Conservation (phyloP, 2,329 filamentous ascomycete species). For the Aspergillus sp. region DNA sequence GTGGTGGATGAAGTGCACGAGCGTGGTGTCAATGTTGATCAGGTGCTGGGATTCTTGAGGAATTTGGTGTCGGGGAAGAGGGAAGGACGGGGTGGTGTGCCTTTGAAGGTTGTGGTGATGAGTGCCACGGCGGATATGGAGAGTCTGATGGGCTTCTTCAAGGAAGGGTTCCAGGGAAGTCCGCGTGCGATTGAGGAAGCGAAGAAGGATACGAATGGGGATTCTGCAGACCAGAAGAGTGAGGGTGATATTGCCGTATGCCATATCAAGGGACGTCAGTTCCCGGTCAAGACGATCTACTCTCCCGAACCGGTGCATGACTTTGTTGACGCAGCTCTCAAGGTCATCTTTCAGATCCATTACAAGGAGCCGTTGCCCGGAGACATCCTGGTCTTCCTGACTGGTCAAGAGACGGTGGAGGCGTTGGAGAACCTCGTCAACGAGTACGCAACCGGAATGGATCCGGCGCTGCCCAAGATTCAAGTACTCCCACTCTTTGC, state of each 20-base stretch:
- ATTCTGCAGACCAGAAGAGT: slow-evolving; percentile 13
- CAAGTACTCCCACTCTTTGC: slow-evolving; percentile 82
- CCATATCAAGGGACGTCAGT: slow-evolving; percentile 83
- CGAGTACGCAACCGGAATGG: slow-evolving; percentile 72
- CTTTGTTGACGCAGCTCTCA: slow-evolving; percentile 77
- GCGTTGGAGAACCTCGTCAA: slow-evolving; percentile 76
- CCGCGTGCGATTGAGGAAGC: background rate
- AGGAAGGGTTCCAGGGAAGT: slow-evolving; percentile 30
- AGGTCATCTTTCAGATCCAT: slow-evolving; percentile 83
- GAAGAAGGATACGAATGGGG: slow-evolving; percentile 1
- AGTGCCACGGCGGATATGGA: slow-evolving; percentile 93
- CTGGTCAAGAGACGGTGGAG: slow-evolving; percentile 91
- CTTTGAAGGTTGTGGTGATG: slow-evolving; percentile 91
- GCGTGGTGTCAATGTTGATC: slow-evolving; percentile 88
- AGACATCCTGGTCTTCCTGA: slow-evolving; percentile 88
- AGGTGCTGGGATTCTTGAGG: slow-evolving; percentile 84
- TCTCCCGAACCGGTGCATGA: slow-evolving; percentile 73
- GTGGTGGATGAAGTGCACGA: slow-evolving; percentile 98
- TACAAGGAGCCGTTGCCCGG: slow-evolving; percentile 86
- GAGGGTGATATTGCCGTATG: slow-evolving; percentile 54
- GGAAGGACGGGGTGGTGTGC: slow-evolving; percentile 67
- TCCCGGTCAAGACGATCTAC: slow-evolving; percentile 77
- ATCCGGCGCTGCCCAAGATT: slow-evolving; percentile 69
- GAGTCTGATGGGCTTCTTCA: slow-evolving; percentile 74
- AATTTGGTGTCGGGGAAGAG: slow-evolving; percentile 65